phyloP scores from a whole-genome alignment of 495 filamentous ascomycete genomes.

The Lindgomyces ingoldianus region DNA sequence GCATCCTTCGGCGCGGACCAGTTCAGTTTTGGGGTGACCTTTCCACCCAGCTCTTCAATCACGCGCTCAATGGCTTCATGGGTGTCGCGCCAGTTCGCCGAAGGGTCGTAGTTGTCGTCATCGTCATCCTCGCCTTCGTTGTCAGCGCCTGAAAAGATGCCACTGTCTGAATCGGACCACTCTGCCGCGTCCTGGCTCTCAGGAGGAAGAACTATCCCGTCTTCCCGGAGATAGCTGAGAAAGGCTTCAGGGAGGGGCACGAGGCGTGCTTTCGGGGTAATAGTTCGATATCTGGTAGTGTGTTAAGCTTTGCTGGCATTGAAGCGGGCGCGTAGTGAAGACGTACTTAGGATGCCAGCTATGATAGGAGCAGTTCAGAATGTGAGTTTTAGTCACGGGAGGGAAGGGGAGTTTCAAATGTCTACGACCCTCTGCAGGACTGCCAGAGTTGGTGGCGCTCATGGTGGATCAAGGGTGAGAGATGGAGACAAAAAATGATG shows the following conservation, averaged over 20 bases:
- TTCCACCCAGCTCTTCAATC: constrained; percentile 77
- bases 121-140: constrained; percentile 46
- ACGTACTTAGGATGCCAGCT: constrained; percentile 78
- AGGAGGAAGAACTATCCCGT: constrained; percentile 82
- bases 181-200: constrained; percentile 52
- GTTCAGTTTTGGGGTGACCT: constrained; percentile 88
- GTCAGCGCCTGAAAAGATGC: constrained; percentile 49
- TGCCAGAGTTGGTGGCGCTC: constrained; percentile 19
- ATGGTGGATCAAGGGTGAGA: not conserved
- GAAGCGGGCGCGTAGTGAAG: not conserved
- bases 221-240: constrained; percentile 82
- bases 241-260: constrained; percentile 76
- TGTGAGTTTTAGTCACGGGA: constrained; percentile 78
- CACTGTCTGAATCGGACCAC: constrained; percentile 47
- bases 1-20: constrained; percentile 98
- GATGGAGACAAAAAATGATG: too few species aligned
- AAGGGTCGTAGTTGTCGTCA: constrained; percentile 59
- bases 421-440: too few species aligned
- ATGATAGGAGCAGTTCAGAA: constrained; percentile 91
- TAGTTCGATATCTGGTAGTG: constrained; percentile 64
- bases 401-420: constrained; percentile 78
- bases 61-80: constrained; percentile 73
- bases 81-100: constrained; percentile 64
- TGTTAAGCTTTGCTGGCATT: not conserved
- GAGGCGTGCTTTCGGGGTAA: constrained; percentile 79